phyloP scores from a whole-genome alignment of 75 land plant species.

The Cryptomeria japonica region DNA sequence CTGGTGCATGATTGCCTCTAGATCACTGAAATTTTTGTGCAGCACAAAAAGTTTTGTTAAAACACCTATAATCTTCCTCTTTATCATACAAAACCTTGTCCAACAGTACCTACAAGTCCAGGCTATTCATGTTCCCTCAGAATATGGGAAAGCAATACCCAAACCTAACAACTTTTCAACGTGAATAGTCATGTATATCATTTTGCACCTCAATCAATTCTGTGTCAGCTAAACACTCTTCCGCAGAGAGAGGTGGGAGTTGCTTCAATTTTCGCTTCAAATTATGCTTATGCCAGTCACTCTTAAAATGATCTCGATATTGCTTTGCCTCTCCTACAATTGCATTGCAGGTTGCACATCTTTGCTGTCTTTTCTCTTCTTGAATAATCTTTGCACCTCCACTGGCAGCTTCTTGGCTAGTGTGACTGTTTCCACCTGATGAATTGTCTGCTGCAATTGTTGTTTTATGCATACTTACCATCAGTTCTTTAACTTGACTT shows the following conservation, averaged over 20 bases:
- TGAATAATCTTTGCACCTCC: slow-evolving; percentile 11
- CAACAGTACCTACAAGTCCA: background rate
- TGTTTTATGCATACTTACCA: background rate
- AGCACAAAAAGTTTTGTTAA: too few species aligned
- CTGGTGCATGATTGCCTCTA: too few species aligned
- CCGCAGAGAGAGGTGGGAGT: slow-evolving; percentile 79
- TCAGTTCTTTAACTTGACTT: slow-evolving; percentile 4
- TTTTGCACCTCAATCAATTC: slow-evolving; percentile 54
- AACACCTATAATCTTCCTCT: too few species aligned
- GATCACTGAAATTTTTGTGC: too few species aligned
- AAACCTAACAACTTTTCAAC: slow-evolving; percentile 23
- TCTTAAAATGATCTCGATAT: slow-evolving; percentile 92
- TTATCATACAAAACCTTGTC: too few species aligned
- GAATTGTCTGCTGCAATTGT: background rate
- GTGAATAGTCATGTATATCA: slow-evolving; percentile 83
- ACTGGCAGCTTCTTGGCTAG: slow-evolving; percentile 4
- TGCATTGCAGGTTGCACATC: slow-evolving; percentile 87
- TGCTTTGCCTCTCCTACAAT: slow-evolving; percentile 79
- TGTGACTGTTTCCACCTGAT: background rate
- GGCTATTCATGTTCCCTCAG: background rate
- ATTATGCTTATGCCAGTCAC: slow-evolving; percentile 98
- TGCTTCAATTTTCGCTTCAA: slow-evolving; percentile 79
- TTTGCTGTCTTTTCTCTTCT: slow-evolving; percentile 52
- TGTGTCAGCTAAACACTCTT: slow-evolving; percentile 77
- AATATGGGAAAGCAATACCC: background rate